phyloP scores from a whole-genome alignment of 257 asterid species.

The Schizonepeta tenuifolia region DNA sequence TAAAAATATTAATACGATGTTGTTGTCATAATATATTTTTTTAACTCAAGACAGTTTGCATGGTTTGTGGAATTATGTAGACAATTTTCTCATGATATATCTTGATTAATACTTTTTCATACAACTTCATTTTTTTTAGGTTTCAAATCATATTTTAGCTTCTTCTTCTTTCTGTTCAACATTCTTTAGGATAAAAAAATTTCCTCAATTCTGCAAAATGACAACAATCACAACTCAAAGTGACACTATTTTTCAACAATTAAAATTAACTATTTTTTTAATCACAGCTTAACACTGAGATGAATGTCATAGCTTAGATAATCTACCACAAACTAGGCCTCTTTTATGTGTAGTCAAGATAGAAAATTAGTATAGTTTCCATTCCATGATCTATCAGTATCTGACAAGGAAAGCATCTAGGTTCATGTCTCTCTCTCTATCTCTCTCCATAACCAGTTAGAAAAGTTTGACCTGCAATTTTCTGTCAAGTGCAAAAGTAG shows the following conservation, averaged over 20 bases:
- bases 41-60: no score
- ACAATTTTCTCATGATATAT: background rate
- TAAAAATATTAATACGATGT: no score
- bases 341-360: slow-evolving; percentile 2
- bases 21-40: no score
- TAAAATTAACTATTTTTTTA: background rate
- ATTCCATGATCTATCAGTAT: slow-evolving; percentile 30
- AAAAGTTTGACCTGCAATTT: slow-evolving; percentile 49
- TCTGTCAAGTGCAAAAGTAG: slow-evolving; percentile 37
- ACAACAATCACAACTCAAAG: no score
- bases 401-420: slow-evolving; percentile 40
- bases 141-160: background rate
- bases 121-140: background rate
- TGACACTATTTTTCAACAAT: no score
- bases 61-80: no score
- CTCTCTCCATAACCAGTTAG: slow-evolving; percentile 21
- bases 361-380: slow-evolving; percentile 7
- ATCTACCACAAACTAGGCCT: slow-evolving; percentile 20
- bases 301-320: slow-evolving; percentile 30
- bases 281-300: background rate
- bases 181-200: background rate
- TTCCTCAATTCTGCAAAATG: no score
- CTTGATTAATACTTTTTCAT: background rate
- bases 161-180: background rate
- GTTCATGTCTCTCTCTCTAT: slow-evolving; percentile 34